A percentile compares a stretch with the other conserved stretches of the same genome.
These are phyloP conservation scores for Entomortierella parvispora DNA, from an alignment of 192 early-diverging fungal species.

Conservation along the genomic window DNA sequence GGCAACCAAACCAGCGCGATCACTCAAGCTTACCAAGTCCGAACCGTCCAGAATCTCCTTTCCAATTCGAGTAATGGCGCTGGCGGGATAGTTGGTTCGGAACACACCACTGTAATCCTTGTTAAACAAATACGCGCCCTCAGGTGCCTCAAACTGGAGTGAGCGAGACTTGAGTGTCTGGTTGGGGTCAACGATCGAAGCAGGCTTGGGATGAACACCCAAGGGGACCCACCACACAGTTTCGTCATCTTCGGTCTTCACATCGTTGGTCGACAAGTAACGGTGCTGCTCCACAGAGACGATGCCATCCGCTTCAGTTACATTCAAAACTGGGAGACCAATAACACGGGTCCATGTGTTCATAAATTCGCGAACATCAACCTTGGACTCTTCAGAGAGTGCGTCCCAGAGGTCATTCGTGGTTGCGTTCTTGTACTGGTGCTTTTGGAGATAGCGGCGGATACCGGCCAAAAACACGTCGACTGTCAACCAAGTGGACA, in stretches of 20 bases:
- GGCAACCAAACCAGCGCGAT: constrained; percentile 84
- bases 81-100: constrained; percentile 81
- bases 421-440: constrained; percentile 86
- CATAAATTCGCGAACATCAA: constrained; percentile 89
- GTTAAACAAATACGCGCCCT: constrained; percentile 85
- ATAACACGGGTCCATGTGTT: constrained; percentile 85
- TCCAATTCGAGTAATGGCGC: constrained; percentile 63
- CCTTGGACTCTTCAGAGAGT: constrained; percentile 79
- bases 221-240: constrained; percentile 92
- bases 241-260: constrained; percentile 81
- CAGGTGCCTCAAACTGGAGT: constrained; percentile 59
- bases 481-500: constrained; percentile 78
- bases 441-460: constrained; percentile 81
- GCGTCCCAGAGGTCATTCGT: constrained; percentile 91
- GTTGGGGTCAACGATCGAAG: constrained; percentile 39
- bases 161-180: constrained; percentile 62
- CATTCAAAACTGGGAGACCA: constrained; percentile 83
- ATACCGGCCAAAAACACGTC: constrained; percentile 78
- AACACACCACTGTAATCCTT: constrained; percentile 82
- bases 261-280: constrained; percentile 86
- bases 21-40: constrained; percentile 61
- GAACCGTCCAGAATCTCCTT: constrained; percentile 60
- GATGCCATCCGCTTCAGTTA: constrained; percentile 64
- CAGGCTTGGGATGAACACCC: constrained; percentile 55
- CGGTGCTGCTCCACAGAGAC: constrained; percentile 84